Base-by-base conservation (phyloP, 2,329 filamentous ascomycete genomes). In the Fusarium xylarioides region DNA sequence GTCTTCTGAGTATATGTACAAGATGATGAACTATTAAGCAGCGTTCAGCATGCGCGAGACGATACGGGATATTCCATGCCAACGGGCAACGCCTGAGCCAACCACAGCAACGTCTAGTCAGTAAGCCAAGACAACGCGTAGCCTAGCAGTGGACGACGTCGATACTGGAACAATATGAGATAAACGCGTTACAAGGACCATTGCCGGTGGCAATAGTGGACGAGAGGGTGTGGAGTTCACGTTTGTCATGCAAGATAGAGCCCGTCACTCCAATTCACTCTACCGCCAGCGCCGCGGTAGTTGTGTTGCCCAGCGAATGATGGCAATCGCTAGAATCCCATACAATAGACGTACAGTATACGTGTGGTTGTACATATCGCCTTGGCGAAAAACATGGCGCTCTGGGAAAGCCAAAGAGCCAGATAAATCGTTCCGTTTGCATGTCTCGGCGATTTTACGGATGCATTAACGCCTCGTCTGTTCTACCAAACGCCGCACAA, bases 371-470 rank as follows among this genome's bases (percentile, higher is more conserved):
- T 47, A 52, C 63, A 30, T 61, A 42, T 40, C 37, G 37, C 52
- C 26, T 43, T 43, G 34, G 60, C 58, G 44, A 59, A 42, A 69
- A 57, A 57, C 40, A 63, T 52, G 69, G 69, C 69, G 70, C 52
- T 58, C 64, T 49, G 42, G 38, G 63, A 72, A 67, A 59, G 53
- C 52, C 44, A 65, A 68, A 63, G 43, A 54, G 59, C 44, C 30
- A 49, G 49, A 50, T 53, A 38, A 47, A 66, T 53, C 49, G 69
- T 72, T 66, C 66, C 66, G 71, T 66, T 70, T 74, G 68, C 69
- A 77, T 75, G 74, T 77, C 76, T 77, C 76, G 73, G 74, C 71
- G 73, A 71, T 63, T 70, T 74, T 54, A 68, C 75, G 76, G 76
- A 66, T 73, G 70, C 49, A 76, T 70, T 74, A 57, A 55, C 63